phyloP scores from a whole-genome alignment of 108 stramenopile species.

The Parmales sp. region DNA sequence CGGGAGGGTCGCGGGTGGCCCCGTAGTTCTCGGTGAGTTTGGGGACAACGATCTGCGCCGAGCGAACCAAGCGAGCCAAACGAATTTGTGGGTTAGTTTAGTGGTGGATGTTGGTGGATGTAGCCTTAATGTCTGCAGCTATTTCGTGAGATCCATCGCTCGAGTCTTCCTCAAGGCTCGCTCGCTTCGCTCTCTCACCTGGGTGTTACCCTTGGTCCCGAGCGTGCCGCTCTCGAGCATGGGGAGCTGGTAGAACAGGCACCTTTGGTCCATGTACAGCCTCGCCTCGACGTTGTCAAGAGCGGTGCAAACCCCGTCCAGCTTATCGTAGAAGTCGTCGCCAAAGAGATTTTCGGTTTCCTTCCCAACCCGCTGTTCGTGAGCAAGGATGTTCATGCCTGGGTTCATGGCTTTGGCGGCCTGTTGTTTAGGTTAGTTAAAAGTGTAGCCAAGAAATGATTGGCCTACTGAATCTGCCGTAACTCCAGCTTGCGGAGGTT shows the following conservation, averaged over 20 bases:
- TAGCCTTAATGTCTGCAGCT: too few species aligned
- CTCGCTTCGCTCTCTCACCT: too few species aligned
- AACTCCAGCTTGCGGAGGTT: neutral
- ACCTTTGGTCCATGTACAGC: conserved; percentile 92
- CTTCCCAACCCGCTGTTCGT: conserved; percentile 81
- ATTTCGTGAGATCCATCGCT: too few species aligned
- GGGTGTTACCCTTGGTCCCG: conserved; percentile 92
- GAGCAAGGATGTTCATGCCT: conserved; percentile 63
- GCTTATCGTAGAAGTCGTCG: conserved; percentile 89
- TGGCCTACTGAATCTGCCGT: neutral
- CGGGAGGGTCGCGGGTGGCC: conserved; percentile 93
- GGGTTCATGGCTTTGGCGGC: conserved; percentile 87
- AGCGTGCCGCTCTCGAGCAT: conserved; percentile 98
- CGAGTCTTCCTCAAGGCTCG: too few species aligned
- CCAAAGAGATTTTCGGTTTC: conserved; percentile 94
- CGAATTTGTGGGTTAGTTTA: too few species aligned
- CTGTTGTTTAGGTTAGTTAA: neutral
- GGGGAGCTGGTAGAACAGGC: conserved; percentile 87
- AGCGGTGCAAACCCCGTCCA: conserved; percentile 92
- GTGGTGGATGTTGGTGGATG: too few species aligned
- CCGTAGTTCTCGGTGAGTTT: conserved; percentile 95
- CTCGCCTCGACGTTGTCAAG: conserved; percentile 98
- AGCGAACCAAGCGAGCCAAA: too few species aligned
- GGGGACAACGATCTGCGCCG: conserved; percentile 91
- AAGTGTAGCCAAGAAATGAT: conserved; percentile 19